Evolutionary conservation across 2,329 filamentous ascomycete species (phyloP).

Genomic region (Ascochyta viciae-villosae): DNA sequence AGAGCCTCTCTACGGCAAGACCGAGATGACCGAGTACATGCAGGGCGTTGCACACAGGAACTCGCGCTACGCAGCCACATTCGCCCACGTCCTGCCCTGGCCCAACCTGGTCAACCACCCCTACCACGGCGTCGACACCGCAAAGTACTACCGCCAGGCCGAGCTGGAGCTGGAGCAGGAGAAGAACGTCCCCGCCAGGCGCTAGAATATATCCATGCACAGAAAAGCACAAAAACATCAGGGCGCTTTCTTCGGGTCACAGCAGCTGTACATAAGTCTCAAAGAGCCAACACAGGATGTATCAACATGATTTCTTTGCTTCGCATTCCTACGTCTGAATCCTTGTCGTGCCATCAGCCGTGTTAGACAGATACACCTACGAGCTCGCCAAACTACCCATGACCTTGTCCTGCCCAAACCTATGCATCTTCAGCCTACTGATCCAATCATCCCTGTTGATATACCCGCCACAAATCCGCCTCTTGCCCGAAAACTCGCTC

Average conservation of each 20-base stretch:
- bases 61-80: conserved; percentile 87
- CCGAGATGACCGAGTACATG: conserved; percentile 80
- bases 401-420: conserved; percentile 22
- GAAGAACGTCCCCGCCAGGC: conserved; percentile 33
- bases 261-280: conserved; percentile 37
- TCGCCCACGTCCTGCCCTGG: conserved; percentile 87
- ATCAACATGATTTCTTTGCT: conserved; percentile 36
- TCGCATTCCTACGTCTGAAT: neutral
- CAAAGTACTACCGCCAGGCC: conserved; percentile 96
- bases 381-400: conserved; percentile 20
- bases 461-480: conserved; percentile 91
- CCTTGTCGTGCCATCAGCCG: too few relatives aligned
- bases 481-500: conserved; percentile 79
- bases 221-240: conserved; percentile 18
- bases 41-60: conserved; percentile 93
- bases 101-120: conserved; percentile 97
- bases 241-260: conserved; percentile 26
- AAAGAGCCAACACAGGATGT: conserved; percentile 34
- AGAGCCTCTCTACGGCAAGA: conserved; percentile 86
- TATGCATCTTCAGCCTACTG: conserved; percentile 32
- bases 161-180: conserved; percentile 92
- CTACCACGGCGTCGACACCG: conserved; percentile 91
- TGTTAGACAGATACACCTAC: neutral
- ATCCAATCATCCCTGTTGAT: conserved; percentile 39
- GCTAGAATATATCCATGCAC: conserved; percentile 9